Conservation (phyloP, 2,329 filamentous ascomycete genomes). For the Bipolaris victoriae region DNA sequence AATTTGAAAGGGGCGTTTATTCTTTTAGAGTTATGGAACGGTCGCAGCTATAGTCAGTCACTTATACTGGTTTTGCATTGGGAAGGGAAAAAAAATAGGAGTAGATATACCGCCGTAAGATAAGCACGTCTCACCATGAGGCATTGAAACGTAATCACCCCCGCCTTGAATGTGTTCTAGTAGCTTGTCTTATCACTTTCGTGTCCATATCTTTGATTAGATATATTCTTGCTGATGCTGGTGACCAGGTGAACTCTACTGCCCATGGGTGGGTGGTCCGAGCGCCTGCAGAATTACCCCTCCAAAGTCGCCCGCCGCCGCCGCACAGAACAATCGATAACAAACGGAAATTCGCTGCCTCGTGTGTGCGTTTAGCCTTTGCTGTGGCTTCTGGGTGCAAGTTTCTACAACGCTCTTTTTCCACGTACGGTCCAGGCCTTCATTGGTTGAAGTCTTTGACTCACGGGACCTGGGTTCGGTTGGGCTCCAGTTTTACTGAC, state of each 20-base stretch:
- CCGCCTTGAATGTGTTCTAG: neutral
- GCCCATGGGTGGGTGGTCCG: slow-evolving; percentile 9
- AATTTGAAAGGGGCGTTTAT: slow-evolving; percentile 15
- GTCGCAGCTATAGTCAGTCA: slow-evolving; percentile 9
- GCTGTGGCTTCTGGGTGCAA: slow-evolving; percentile 19
- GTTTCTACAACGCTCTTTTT: slow-evolving; percentile 23
- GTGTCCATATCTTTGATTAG: neutral
- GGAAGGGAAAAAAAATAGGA: slow-evolving; percentile 8
- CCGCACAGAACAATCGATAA: slow-evolving; percentile 27
- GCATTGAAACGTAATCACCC: slow-evolving; percentile 5
- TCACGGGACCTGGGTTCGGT: slow-evolving; percentile 27
- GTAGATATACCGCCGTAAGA: slow-evolving; percentile 9
- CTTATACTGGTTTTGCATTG: slow-evolving; percentile 9
- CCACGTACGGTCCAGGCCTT: slow-evolving; percentile 31
- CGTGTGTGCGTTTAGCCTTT: slow-evolving; percentile 36
- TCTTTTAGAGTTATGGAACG: slow-evolving; percentile 4
- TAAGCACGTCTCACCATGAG: slow-evolving; percentile 1
- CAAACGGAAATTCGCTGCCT: slow-evolving; percentile 34
- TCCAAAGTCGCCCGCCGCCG: slow-evolving; percentile 18
- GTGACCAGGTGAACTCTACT: neutral
- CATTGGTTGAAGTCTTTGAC: slow-evolving; percentile 30
- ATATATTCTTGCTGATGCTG: neutral
- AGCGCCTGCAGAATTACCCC: slow-evolving; percentile 18
- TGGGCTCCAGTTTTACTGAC: slow-evolving; percentile 16
- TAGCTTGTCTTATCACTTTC: neutral